Percentiles rank a stretch among this genome's conserved stretches.
Conservation (phyloP, 805 yeast genomes). For the Hemisphaericaspora nanyangensis region DNA sequence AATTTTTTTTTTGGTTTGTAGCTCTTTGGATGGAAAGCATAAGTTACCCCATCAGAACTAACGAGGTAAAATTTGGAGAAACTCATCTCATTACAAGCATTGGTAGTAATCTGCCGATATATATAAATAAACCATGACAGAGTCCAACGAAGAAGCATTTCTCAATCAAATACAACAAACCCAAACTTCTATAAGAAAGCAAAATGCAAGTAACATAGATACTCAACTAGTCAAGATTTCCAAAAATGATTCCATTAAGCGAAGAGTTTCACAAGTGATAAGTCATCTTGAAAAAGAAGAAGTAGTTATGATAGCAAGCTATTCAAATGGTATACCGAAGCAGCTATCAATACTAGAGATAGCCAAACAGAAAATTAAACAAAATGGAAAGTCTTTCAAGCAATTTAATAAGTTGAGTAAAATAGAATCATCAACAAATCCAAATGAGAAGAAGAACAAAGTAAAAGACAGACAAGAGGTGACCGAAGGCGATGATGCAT, state of each 20-base stretch:
- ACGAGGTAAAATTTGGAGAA: too few species aligned
- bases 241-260: slow-evolving; percentile 18
- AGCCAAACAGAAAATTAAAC: slow-evolving; percentile 9
- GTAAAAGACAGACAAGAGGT: not conserved
- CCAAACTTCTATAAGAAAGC: too few species aligned
- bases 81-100: too few species aligned
- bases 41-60: too few species aligned
- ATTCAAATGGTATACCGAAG: slow-evolving; percentile 13
- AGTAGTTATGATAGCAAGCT: slow-evolving; percentile 9
- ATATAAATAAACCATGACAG: too few species aligned
- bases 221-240: slow-evolving; percentile 5
- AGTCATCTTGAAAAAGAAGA: slow-evolving; percentile 3
- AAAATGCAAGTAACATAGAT: too few species aligned
- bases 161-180: too few species aligned
- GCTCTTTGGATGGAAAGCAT: too few species aligned
- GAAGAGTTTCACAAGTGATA: slow-evolving; percentile 10
- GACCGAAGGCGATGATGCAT: not conserved
- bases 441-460: slow-evolving; percentile 2
- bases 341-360: slow-evolving; percentile 15
- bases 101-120: too few species aligned
- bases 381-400: not conserved
- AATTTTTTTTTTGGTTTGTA: too few species aligned
- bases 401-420: slow-evolving; percentile 15
- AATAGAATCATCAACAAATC: slow-evolving; percentile 5
- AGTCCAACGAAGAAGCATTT: too few species aligned